phyloP scores from a whole-genome alignment of 192 early-diverging fungal genomes.

The Umbelopsis ramanniana region DNA sequence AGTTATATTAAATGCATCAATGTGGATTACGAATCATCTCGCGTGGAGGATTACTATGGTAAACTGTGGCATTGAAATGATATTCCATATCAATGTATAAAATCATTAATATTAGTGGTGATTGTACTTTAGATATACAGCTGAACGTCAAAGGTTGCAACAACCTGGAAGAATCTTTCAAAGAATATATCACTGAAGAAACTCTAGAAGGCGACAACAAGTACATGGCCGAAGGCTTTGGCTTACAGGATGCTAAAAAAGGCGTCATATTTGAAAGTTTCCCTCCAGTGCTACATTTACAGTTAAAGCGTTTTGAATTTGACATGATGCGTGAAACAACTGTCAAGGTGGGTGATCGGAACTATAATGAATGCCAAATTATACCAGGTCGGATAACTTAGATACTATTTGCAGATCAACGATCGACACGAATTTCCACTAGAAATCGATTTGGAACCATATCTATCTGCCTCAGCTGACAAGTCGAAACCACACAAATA shows the following conservation, averaged over 20 bases:
- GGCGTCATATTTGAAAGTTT: slow-evolving; percentile 93
- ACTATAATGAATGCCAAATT: neutral
- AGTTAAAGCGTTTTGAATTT: slow-evolving; percentile 98
- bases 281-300: slow-evolving; percentile 94
- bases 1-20: slow-evolving; percentile 95
- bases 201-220: slow-evolving; percentile 96
- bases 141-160: slow-evolving; percentile 96
- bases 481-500: slow-evolving; percentile 74
- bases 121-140: slow-evolving; percentile 78
- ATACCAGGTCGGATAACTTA: neutral
- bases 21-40: slow-evolving; percentile 93
- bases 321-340: slow-evolving; percentile 87
- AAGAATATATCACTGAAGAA: slow-evolving; percentile 88
- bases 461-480: slow-evolving; percentile 71
- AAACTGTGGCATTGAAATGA: neutral
- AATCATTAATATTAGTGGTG: neutral
- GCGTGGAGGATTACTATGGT: slow-evolving; percentile 95
- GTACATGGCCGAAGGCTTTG: slow-evolving; percentile 93
- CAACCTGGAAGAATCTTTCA: slow-evolving; percentile 87
- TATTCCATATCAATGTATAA: neutral
- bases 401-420: slow-evolving; percentile 69
- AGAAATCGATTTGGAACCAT: slow-evolving; percentile 85
- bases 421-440: slow-evolving; percentile 95
- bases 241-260: slow-evolving; percentile 94
- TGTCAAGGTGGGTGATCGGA: slow-evolving; percentile 72